Percentiles rank a stretch among this genome's conserved stretches.
Evolutionary conservation across 1,139 yeast genomes (phyloP).

Genomic region (Martiniozyma asiatica): DNA sequence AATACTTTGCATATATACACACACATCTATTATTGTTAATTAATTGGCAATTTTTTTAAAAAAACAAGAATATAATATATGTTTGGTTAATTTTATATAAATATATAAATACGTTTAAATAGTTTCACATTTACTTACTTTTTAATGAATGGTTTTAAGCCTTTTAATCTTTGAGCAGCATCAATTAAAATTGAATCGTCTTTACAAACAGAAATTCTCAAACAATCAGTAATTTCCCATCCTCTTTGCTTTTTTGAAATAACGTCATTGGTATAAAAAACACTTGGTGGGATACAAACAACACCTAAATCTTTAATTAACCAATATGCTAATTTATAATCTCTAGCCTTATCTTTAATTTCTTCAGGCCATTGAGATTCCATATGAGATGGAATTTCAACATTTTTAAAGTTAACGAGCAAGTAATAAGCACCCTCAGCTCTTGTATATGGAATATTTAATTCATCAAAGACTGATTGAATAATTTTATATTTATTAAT

Average conservation of each 20-base stretch:
- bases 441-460: constrained; percentile 74
- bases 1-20: background rate
- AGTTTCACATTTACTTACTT: background rate
- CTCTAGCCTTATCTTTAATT: constrained; percentile 59
- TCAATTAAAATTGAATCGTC: constrained; percentile 69
- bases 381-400: constrained; percentile 56
- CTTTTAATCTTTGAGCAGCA: constrained; percentile 63
- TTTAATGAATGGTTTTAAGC: constrained; percentile 3
- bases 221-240: constrained; percentile 32
- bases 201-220: constrained; percentile 94
- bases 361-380: constrained; percentile 49
- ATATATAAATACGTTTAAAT: too few relatives aligned
- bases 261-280: constrained; percentile 63
- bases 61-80: background rate
- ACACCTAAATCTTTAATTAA: constrained; percentile 84
- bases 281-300: constrained; percentile 94
- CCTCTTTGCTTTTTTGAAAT: constrained; percentile 35
- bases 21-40: too few relatives aligned
- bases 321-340: constrained; percentile 87
- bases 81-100: background rate
- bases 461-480: constrained; percentile 68
- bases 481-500: constrained; percentile 58
- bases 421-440: constrained; percentile 94
- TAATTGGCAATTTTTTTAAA: too few relatives aligned
- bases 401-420: constrained; percentile 73